Evolutionary conservation across 2,329 filamentous ascomycete species (phyloP), one percentile per base, ranked within the genome.

Genomic region (Aspergillus candidus): DNA sequence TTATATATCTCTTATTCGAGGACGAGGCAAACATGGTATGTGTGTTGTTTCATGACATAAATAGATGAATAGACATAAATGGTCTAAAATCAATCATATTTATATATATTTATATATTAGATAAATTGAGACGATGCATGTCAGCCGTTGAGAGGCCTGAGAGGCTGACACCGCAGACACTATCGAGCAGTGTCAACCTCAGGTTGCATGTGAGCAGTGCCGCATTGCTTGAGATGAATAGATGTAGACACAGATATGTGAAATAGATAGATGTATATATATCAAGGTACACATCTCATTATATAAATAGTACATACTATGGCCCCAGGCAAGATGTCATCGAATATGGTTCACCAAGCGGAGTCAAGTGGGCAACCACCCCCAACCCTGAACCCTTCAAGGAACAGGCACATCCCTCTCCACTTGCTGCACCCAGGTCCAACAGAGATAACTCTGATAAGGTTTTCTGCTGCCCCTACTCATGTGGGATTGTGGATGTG

Each of bases 401-500:
- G 37, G 41, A 48, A 47, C 50, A 49, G 43, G 46, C 18, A 36
- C 32, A 35, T 42, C 35, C 13, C 29, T 38, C 38, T 42, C 39
- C 51, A 54, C 53, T 53, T 10, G 22, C 22, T 27, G 22, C 22
- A 27, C 22, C 51, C 47, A 53, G 48, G 46, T 35, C 41, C 36
- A 41, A 46, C 46, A 31, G 43, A 46, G 49, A 54, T 54, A 53
- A 50, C 50, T 35, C 45, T 54, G 51, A 56, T 56, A 56, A 56
- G 53, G 53, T 54, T 52, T 27, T 47, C 46, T 48, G 46, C 46
- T 48, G 46, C 46, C 48, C 50, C 48, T 47, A 39, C 40, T 46
- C 42, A 48, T 54, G 53, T 55, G 53, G 53, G 46, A 54, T 51
- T 54, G 53, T 55, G 53, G 53, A 55, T 55, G 53, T 54, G 53